Evolutionary conservation across 192 early-diverging fungal species (phyloP).

Genomic region (Backusella australiensis): DNA sequence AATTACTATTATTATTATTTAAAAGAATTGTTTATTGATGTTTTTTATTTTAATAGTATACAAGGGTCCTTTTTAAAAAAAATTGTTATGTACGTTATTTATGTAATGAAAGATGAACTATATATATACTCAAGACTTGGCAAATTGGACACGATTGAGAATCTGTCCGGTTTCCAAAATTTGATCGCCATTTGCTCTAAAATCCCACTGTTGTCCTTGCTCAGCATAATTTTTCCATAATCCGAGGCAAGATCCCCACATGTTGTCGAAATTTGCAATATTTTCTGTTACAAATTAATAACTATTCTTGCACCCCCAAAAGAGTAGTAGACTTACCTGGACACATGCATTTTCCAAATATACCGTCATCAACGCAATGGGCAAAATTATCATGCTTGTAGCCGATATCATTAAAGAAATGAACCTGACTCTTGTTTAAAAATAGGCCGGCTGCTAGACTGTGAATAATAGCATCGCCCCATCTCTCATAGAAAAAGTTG

Average conservation of each 20-base stretch:
- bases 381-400: conserved; percentile 59
- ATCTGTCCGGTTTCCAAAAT: neutral
- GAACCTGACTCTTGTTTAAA: conserved; percentile 56
- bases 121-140: conserved; percentile 3
- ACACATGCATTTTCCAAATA: conserved; percentile 26
- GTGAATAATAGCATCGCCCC: conserved; percentile 74
- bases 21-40: neutral
- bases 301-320: no score
- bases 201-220: conserved; percentile 14
- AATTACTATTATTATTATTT: neutral
- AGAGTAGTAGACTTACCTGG: conserved; percentile 9
- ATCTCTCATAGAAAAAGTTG: conserved; percentile 85
- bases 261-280: conserved; percentile 20
- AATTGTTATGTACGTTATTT: neutral
- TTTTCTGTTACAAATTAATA: conserved; percentile 2
- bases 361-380: conserved; percentile 55
- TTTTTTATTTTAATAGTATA: neutral
- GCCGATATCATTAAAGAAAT: conserved; percentile 72
- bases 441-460: conserved; percentile 59
- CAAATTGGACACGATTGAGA: neutral
- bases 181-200: conserved; percentile 17
- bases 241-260: conserved; percentile 27
- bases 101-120: neutral
- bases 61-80: neutral
- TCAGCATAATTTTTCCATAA: conserved; percentile 23